These are phyloP conservation scores for Alternaria brassicicola DNA, from an alignment of 2,329 filamentous ascomycete species.

Conservation along the genomic window DNA sequence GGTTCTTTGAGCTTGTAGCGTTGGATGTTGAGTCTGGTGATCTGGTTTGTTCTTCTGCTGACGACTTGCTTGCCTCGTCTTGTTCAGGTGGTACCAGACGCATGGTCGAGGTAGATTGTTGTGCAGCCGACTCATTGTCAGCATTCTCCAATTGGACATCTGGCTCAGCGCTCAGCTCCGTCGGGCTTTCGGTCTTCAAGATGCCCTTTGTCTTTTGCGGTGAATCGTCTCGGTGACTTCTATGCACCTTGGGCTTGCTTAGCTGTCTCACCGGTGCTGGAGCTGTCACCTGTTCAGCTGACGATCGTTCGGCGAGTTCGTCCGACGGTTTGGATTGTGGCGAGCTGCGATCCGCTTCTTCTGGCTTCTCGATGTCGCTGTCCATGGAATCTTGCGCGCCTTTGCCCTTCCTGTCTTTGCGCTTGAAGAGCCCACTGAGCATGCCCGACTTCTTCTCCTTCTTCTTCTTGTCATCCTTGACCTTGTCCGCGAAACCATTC, in stretches of 20 bases:
- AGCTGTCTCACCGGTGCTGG: slow-evolving; percentile 37
- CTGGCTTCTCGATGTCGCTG: slow-evolving; percentile 55
- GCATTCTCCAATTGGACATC: slow-evolving; percentile 19
- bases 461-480: slow-evolving; percentile 75
- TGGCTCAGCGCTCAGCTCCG: slow-evolving; percentile 26
- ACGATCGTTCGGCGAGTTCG: slow-evolving; percentile 34
- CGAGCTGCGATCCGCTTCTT: slow-evolving; percentile 45
- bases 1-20: slow-evolving; percentile 40
- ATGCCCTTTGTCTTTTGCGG: slow-evolving; percentile 43
- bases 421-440: slow-evolving; percentile 72
- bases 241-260: slow-evolving; percentile 50
- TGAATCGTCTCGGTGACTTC: slow-evolving; percentile 41
- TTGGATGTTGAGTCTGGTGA: slow-evolving; percentile 30
- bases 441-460: slow-evolving; percentile 74
- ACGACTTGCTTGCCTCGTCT: slow-evolving; percentile 17
- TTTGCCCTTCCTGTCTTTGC: slow-evolving; percentile 65
- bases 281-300: slow-evolving; percentile 35
- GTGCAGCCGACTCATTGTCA: slow-evolving; percentile 20
- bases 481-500: slow-evolving; percentile 65
- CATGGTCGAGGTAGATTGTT: slow-evolving; percentile 39
- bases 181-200: slow-evolving; percentile 41
- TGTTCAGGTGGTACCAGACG: slow-evolving; percentile 43
- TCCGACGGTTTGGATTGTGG: slow-evolving; percentile 44
- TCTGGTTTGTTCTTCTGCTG: slow-evolving; percentile 27
- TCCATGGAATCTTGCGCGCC: slow-evolving; percentile 39